Evolutionary conservation across 305 asterid genomes (phyloP).

Genomic region (Petunia hybrid): DNA sequence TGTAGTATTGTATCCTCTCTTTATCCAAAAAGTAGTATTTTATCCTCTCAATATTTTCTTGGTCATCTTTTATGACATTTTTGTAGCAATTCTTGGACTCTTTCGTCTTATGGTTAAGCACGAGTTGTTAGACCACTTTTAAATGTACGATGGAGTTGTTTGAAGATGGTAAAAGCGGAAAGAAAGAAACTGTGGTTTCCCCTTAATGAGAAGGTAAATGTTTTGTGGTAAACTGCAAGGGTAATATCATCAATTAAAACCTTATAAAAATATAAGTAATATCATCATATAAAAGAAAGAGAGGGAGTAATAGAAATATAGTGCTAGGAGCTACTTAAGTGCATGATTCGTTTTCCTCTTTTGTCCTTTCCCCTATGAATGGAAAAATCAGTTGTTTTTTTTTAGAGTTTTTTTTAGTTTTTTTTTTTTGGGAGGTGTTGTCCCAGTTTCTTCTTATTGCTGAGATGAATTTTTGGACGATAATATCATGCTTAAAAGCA

Average conservation of each 20-base stretch:
- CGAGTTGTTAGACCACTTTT: neutral
- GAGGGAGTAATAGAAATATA: neutral
- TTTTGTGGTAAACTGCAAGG: neutral
- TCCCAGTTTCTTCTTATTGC: slow-evolving; percentile 1
- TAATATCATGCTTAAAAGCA: slow-evolving; percentile 1
- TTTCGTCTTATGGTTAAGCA: neutral
- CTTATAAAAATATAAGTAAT: neutral
- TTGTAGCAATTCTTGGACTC: neutral
- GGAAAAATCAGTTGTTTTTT: neutral
- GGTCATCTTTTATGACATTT: neutral
- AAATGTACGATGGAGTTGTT: neutral
- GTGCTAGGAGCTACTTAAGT: neutral
- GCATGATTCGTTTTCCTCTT: neutral
- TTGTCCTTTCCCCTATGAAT: neutral
- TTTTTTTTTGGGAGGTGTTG: neutral
- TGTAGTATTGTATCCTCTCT: neutral
- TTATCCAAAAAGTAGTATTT: too few relatives aligned
- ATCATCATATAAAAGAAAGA: neutral
- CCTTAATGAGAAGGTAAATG: neutral
- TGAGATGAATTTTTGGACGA: neutral
- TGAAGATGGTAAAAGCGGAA: neutral
- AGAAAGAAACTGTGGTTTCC: neutral
- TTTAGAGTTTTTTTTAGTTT: too few relatives aligned
- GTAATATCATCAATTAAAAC: neutral
- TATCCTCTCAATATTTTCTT: neutral